phyloP scores from a whole-genome alignment of 2,329 filamentous ascomycete species.

The Aspergillus uvarum region DNA sequence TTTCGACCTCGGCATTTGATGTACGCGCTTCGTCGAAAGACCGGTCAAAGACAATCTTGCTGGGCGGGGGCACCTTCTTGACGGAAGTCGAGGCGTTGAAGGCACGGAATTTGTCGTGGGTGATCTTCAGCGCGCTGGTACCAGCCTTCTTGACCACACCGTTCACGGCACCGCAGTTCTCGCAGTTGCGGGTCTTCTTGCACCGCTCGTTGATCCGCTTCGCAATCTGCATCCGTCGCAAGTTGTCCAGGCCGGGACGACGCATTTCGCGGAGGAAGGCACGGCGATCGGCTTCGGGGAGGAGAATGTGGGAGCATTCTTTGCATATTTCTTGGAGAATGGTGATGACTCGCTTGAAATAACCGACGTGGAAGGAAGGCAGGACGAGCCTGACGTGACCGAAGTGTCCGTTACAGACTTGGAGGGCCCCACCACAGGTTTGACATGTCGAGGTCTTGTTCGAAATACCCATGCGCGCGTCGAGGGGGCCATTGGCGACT shows the following conservation, averaged over 20 bases:
- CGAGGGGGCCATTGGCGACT: conserved; percentile 80
- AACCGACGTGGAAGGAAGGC: conserved; percentile 93
- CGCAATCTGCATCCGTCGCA: conserved; percentile 77
- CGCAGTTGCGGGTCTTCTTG: conserved; percentile 79
- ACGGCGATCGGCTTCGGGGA: conserved; percentile 77
- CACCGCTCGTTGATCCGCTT: conserved; percentile 90
- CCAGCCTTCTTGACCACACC: conserved; percentile 89
- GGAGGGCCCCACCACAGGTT: conserved; percentile 78
- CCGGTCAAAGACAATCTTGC: conserved; percentile 80
- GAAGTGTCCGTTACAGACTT: conserved; percentile 91
- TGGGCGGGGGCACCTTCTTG: conserved; percentile 77
- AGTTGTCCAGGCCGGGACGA: conserved; percentile 78
- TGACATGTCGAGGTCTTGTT: conserved; percentile 76
- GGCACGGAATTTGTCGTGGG: conserved; percentile 85
- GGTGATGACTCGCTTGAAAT: conserved; percentile 87
- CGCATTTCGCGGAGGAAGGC: conserved; percentile 77
- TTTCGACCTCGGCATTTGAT: conserved; percentile 78
- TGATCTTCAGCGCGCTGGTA: conserved; percentile 78
- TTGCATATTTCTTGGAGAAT: conserved; percentile 97
- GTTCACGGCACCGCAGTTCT: conserved; percentile 77
- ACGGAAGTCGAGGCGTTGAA: conserved; percentile 86
- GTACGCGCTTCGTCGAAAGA: conserved; percentile 80
- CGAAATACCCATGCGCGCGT: conserved; percentile 83
- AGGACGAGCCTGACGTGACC: conserved; percentile 88
- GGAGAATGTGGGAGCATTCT: conserved; percentile 79